Percentiles rank a stretch among this genome's conserved stretches.
These are phyloP conservation scores for Blyttiomyces sp. DNA, from an alignment of 371 early-diverging fungal genomes.

Conservation along the genomic window DNA sequence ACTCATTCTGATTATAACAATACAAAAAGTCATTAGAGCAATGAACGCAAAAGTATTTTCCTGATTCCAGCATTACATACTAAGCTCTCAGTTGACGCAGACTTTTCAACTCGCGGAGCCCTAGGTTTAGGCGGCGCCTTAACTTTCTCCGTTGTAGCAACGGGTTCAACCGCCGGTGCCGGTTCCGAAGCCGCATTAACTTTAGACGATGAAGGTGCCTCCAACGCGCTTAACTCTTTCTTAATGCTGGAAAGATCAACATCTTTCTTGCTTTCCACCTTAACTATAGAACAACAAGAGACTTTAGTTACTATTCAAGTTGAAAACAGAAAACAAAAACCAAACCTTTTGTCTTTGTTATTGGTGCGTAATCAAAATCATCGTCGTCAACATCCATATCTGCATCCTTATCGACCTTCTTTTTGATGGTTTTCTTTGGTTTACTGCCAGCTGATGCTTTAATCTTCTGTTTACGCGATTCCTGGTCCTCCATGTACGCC, in stretches of 20 bases:
- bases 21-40: not conserved
- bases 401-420: slow-evolving; percentile 6
- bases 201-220: too few species aligned
- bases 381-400: slow-evolving; percentile 6
- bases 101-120: not conserved
- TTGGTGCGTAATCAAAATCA: slow-evolving; percentile 6
- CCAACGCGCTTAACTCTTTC: not conserved
- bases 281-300: not conserved
- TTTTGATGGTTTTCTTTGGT: slow-evolving; percentile 7
- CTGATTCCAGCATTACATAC: not conserved
- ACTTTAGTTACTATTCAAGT: not conserved
- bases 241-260: not conserved
- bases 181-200: not conserved
- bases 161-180: not conserved
- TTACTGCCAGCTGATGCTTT: too few species aligned
- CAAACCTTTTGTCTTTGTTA: slow-evolving; percentile 6
- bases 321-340: not conserved
- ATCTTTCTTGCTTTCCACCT: not conserved
- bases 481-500: slow-evolving; percentile 13
- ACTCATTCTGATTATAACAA: not conserved
- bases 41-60: not conserved
- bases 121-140: not conserved
- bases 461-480: slow-evolving; percentile 8
- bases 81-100: not conserved
- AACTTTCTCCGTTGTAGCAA: not conserved